Evolutionary conservation across 2,329 filamentous ascomycete species (phyloP).

Genomic region (Ceratocystis alfenasii): DNA sequence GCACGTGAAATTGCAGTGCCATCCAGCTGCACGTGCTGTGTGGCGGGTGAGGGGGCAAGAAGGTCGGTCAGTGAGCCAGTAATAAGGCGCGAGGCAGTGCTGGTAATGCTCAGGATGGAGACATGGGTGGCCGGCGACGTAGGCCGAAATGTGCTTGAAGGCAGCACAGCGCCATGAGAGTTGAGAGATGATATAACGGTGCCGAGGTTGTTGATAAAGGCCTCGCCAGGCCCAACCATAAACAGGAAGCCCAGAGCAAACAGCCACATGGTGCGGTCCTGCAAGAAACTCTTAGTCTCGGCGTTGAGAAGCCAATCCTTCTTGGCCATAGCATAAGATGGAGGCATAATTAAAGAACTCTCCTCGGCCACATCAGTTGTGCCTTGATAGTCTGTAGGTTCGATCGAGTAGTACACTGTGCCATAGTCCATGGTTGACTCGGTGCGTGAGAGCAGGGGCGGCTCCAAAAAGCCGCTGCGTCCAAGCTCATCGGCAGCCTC

Average conservation of each 20-base stretch:
- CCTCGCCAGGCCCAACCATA: conserved; percentile 88
- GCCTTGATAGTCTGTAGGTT: neutral
- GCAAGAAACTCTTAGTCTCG: conserved; percentile 73
- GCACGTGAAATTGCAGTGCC: conserved; percentile 24
- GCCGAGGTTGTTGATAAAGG: conserved; percentile 94
- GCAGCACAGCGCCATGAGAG: conserved; percentile 25
- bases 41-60: conserved; percentile 57
- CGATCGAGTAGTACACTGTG: conserved; percentile 36
- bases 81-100: conserved; percentile 78
- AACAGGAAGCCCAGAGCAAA: conserved; percentile 85
- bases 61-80: conserved; percentile 83
- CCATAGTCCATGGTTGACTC: conserved; percentile 48
- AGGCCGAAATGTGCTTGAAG: conserved; percentile 26
- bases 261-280: conserved; percentile 90
- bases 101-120: conserved; percentile 80
- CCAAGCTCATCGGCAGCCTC: conserved; percentile 86
- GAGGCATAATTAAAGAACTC: conserved; percentile 23
- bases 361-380: conserved; percentile 30
- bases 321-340: neutral
- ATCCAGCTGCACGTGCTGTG: conserved; percentile 42
- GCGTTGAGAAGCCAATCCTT: conserved; percentile 87
- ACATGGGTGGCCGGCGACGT: conserved; percentile 76
- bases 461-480: conserved; percentile 67
- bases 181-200: conserved; percentile 76
- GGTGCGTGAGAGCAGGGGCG: conserved; percentile 52